Evolutionary conservation across 108 stramenopile species (phyloP).

Genomic region (Stephanodiscus triporus): DNA sequence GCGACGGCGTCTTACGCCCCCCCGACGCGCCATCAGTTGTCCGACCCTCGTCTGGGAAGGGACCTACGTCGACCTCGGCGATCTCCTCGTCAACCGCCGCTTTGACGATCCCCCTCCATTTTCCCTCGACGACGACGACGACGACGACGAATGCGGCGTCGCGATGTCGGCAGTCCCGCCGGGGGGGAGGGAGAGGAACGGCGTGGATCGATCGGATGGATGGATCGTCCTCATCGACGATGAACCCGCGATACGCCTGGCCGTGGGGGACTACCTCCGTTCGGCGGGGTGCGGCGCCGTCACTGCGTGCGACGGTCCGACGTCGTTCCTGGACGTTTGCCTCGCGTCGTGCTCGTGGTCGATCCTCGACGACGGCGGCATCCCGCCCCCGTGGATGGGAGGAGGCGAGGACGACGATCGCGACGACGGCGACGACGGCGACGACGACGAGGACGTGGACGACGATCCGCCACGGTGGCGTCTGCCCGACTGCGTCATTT

Average conservation of each 20-base stretch:
- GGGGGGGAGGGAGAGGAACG: too few relatives aligned
- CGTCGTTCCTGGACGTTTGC: conserved; percentile 56
- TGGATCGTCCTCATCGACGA: conserved; percentile 88
- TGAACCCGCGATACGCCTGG: conserved; percentile 76
- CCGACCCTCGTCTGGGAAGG: too few relatives aligned
- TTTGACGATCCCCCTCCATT: too few relatives aligned
- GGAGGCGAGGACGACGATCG: background rate
- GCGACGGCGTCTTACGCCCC: too few relatives aligned
- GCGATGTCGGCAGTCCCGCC: too few relatives aligned
- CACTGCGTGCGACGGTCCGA: conserved; percentile 75
- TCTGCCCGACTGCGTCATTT: conserved; percentile 70
- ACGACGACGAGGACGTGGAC: background rate
- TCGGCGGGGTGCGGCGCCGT: conserved; percentile 68
- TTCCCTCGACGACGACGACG: too few relatives aligned
- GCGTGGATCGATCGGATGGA: background rate
- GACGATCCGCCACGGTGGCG: conserved; percentile 27
- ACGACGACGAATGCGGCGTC: too few relatives aligned
- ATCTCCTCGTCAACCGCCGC: too few relatives aligned
- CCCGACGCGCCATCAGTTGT: too few relatives aligned
- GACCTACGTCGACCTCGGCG: too few relatives aligned
- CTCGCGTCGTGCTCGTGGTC: conserved; percentile 32
- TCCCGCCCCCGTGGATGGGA: too few relatives aligned
- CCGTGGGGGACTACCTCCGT: conserved; percentile 75
- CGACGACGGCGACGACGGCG: background rate
- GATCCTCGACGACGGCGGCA: background rate